These are phyloP conservation scores for Thraustochytrium sp. DNA, from an alignment of 352 stramenopile species.

Conservation along the genomic window DNA sequence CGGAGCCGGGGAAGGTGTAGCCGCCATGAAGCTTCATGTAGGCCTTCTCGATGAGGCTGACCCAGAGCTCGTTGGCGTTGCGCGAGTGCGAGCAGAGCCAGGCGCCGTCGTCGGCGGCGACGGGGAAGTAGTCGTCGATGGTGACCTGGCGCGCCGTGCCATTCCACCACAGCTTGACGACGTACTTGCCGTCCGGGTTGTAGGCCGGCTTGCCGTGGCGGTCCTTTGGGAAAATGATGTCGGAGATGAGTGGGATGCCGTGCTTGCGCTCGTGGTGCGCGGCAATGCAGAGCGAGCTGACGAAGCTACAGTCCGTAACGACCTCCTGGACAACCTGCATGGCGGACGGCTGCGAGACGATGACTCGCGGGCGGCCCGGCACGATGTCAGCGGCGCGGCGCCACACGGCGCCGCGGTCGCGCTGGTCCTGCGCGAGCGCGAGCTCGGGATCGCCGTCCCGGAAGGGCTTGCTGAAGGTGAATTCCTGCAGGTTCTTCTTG, in stretches of 20 bases:
- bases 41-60: constrained; percentile 96
- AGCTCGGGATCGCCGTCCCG: constrained; percentile 51
- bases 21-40: constrained; percentile 95
- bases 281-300: constrained; percentile 81
- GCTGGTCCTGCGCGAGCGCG: neutral
- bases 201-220: constrained; percentile 57
- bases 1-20: constrained; percentile 94
- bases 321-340: constrained; percentile 57
- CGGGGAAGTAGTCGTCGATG: constrained; percentile 88
- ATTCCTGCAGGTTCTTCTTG: constrained; percentile 60
- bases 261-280: constrained; percentile 82
- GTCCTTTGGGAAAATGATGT: constrained; percentile 89
- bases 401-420: neutral
- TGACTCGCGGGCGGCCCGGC: neutral
- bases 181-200: constrained; percentile 90
- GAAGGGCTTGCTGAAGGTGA: constrained; percentile 58
- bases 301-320: constrained; percentile 85
- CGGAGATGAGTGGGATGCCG: constrained; percentile 80
- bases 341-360: neutral
- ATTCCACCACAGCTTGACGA: constrained; percentile 93
- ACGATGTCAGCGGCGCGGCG: neutral
- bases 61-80: constrained; percentile 71
- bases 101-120: constrained; percentile 61
- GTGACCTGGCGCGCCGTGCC: constrained; percentile 78
- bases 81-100: constrained; percentile 71